Evolutionary conservation across 2,329 filamentous ascomycete genomes (phyloP), one percentile per base, ranked within the genome.

Genomic region (Leptographium lundbergii): DNA sequence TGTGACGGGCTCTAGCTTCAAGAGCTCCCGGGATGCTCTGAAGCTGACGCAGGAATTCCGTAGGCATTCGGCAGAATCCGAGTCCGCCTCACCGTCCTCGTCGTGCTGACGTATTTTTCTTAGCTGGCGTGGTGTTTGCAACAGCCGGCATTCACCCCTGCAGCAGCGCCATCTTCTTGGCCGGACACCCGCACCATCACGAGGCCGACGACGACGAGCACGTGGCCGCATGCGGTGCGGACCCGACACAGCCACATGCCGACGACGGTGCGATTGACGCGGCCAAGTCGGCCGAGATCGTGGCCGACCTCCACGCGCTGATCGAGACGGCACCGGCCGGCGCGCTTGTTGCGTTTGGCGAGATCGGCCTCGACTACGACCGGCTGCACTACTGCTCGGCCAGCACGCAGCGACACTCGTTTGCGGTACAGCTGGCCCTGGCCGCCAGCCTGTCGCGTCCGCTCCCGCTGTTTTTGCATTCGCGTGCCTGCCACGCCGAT

Each of bases 361-460:
- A 99, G 72, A 90, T 99, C 62, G 94, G 94, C 2, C 85, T 99
- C 4, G 94, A 99, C 73, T 99, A 97, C 69, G 94, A 99, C 73
- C 84, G 94, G 2, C 75, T 99, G 42, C 88, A 89, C 66, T 86
- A 91, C 67, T 91, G 88, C 67, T 82, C 86, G 47, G 88, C 86
- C 67, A 84, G 86, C 27, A 81, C 86, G 19, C 94, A 99, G 71
- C 76, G 91, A 34, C 86, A 90, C 68, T 91, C 89, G 61, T 99
- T 99, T 70, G 83, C 85, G 50, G 81, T 81, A 7, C 94, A 99
- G 70, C 80, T 97, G 4, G 81, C 87, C 60, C 77, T 97, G 4
- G 91, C 89, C 0, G 81, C 87, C 6, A 80, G 73, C 2, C 70
- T 81, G n/a, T 63, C 84, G 47, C 54, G 34, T 32, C 87, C 89